phyloP scores from a whole-genome alignment of 2,329 filamentous ascomycete genomes.

The Orbilia quercus region DNA sequence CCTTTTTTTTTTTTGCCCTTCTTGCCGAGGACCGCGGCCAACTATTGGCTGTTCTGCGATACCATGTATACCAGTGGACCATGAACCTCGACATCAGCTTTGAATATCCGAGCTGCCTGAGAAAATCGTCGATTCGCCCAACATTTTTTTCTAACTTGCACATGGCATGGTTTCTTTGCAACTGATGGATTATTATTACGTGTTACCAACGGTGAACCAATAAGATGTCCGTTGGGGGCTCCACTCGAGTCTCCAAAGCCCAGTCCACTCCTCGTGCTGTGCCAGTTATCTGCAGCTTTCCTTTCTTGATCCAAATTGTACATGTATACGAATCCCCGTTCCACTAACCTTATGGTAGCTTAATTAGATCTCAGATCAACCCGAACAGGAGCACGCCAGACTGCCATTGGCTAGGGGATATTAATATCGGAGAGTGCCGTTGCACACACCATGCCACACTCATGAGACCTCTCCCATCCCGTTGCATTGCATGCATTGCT shows the following conservation, averaged over 20 bases:
- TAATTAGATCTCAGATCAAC: slow-evolving; percentile 24
- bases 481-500: no score
- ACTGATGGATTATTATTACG: slow-evolving; percentile 1
- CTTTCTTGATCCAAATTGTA: slow-evolving; percentile 6
- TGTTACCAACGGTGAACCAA: slow-evolving; percentile 5
- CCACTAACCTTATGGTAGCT: slow-evolving; percentile 2
- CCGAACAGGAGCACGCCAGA: slow-evolving; percentile 13
- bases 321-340: slow-evolving; percentile 9
- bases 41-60: slow-evolving; percentile 32
- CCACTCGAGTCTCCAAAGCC: neutral
- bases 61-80: slow-evolving; percentile 16
- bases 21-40: neutral
- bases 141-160: neutral
- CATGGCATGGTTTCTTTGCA: neutral
- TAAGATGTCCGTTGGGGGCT: neutral
- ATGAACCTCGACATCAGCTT: slow-evolving; percentile 22
- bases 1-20: neutral
- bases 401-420: neutral
- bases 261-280: neutral
- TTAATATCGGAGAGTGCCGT: slow-evolving; percentile 44
- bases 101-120: neutral
- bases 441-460: slow-evolving; percentile 29
- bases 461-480: no score
- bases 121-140: no score
- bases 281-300: slow-evolving; percentile 21